A percentile compares a stretch with the other conserved stretches of the same genome.
Conservation (phyloP, 1,284 basidiomycete genomes). For the Omphalotus olearius region DNA sequence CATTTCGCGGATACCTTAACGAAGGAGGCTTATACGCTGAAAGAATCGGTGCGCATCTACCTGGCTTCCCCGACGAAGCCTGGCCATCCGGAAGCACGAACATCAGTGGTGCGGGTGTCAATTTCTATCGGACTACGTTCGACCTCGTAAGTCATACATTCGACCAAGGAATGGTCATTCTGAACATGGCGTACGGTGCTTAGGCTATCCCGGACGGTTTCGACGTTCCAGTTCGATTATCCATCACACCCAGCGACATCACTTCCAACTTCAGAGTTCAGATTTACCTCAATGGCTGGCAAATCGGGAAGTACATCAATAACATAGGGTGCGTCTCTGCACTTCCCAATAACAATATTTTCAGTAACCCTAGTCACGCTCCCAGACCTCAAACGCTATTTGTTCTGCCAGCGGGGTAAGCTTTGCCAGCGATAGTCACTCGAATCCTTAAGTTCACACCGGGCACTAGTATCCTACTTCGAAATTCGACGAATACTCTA, state of each 20-base stretch:
- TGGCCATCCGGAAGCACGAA: too few species aligned
- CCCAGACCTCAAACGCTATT: constrained; percentile 41
- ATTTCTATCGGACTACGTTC: constrained; percentile 51
- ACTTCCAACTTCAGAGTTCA: constrained; percentile 46
- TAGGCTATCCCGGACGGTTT: constrained; percentile 29
- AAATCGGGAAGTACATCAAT: constrained; percentile 47
- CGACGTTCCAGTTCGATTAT: constrained; percentile 41
- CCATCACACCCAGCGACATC: constrained; percentile 36
- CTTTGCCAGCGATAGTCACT: neutral
- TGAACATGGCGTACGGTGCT: neutral
- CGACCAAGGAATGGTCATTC: neutral
- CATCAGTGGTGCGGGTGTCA: constrained; percentile 35
- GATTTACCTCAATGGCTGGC: constrained; percentile 53
- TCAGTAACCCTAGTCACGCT: neutral
- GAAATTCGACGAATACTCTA: constrained; percentile 37
- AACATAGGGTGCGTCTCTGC: constrained; percentile 35
- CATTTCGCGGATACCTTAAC: constrained; percentile 45
- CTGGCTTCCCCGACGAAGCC: constrained; percentile 36
- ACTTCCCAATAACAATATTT: neutral
- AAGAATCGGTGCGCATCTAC: constrained; percentile 48
- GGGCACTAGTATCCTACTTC: constrained; percentile 32
- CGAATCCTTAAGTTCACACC: neutral
- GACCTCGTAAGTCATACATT: constrained; percentile 27
- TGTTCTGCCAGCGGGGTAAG: constrained; percentile 43
- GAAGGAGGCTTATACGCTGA: constrained; percentile 52